phyloP scores from a whole-genome alignment of 495 filamentous ascomycete species.

The Pyronema omphalodes region DNA sequence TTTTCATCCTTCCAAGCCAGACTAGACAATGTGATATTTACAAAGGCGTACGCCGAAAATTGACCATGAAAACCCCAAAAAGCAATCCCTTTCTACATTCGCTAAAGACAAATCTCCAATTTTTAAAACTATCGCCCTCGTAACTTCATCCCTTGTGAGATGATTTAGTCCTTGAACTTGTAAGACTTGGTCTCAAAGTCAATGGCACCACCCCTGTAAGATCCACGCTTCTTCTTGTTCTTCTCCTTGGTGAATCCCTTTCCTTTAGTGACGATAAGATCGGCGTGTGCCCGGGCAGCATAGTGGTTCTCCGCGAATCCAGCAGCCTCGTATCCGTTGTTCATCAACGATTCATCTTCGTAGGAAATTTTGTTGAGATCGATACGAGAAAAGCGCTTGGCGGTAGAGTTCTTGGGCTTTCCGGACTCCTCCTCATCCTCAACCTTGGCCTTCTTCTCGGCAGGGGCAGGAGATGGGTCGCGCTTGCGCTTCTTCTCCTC shows the following conservation, averaged over 20 bases:
- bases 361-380: conserved; percentile 40
- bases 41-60: too few species aligned
- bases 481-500: conserved; percentile 2
- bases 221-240: conserved; percentile 86
- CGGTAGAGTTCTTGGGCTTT: conserved; percentile 35
- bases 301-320: conserved; percentile 53
- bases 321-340: conserved; percentile 26
- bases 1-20: too few species aligned
- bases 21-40: too few species aligned
- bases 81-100: neutral
- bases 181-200: conserved; percentile 62
- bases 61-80: too few species aligned
- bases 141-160: neutral
- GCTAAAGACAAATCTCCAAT: neutral
- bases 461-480: neutral
- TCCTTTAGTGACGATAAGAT: conserved; percentile 76
- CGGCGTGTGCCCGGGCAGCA: conserved; percentile 66
- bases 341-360: conserved; percentile 25
- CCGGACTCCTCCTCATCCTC: conserved; percentile 5
- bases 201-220: conserved; percentile 67
- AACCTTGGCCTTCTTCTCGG: conserved; percentile 8
- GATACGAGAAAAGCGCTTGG: conserved; percentile 47
- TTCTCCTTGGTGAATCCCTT: conserved; percentile 99
- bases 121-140: too few species aligned
- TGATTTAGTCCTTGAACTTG: conserved; percentile 64